Evolutionary conservation across 2,329 filamentous ascomycete genomes (phyloP).

Genomic region (Aspergillus sp.): DNA sequence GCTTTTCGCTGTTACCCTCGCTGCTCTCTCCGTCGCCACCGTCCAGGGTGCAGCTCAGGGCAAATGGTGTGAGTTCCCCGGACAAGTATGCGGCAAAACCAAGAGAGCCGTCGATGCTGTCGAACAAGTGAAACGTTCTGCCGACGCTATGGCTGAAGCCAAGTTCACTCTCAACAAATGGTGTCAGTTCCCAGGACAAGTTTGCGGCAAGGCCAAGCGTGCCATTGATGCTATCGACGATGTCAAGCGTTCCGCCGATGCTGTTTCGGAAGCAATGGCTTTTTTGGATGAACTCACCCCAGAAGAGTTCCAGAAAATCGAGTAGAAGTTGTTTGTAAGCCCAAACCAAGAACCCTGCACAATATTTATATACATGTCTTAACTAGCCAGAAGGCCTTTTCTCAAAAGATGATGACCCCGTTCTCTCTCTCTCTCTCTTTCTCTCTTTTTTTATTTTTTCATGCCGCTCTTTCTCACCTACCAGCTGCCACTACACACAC

Average conservation of each 20-base stretch:
- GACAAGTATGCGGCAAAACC: constrained; percentile 55
- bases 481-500: not conserved
- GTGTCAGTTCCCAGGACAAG: constrained; percentile 35
- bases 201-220: constrained; percentile 61
- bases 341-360: not conserved
- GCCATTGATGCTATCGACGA: constrained; percentile 65
- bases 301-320: constrained; percentile 14
- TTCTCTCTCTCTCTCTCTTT: not conserved
- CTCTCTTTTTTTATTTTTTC: not conserved
- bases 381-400: not conserved
- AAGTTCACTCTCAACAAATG: constrained; percentile 25
- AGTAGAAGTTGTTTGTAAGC: not conserved
- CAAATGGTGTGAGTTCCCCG: constrained; percentile 35
- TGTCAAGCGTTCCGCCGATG: constrained; percentile 34
- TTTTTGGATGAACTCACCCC: constrained; percentile 22
- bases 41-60: constrained; percentile 29
- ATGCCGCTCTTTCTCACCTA: not conserved
- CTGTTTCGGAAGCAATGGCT: constrained; percentile 33
- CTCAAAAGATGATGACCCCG: not conserved
- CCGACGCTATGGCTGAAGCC: constrained; percentile 30
- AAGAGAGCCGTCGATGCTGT: constrained; percentile 66
- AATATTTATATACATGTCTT: not conserved
- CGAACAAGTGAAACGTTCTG: constrained; percentile 46
- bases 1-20: constrained; percentile 43
- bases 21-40: constrained; percentile 42